Percentiles rank a stretch among this genome's conserved stretches.
Evolutionary conservation across 352 stramenopile genomes (phyloP).

Genomic region (Globisporangium nunn): DNA sequence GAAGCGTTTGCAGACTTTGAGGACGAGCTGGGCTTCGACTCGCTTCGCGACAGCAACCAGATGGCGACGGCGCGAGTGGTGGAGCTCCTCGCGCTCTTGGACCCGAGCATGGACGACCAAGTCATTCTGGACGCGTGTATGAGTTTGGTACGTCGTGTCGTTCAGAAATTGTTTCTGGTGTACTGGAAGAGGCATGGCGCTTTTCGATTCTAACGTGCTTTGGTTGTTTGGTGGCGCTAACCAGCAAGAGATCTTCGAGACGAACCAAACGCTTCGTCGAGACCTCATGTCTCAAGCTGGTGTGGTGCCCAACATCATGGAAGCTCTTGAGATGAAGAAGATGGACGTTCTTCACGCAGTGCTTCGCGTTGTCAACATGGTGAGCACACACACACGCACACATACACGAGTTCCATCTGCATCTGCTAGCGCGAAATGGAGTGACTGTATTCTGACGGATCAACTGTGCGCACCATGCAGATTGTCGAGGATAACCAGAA

Average conservation of each 20-base stretch:
- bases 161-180: neutral
- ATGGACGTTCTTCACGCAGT: constrained; percentile 81
- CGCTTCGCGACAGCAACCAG: constrained; percentile 61
- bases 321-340: constrained; percentile 90
- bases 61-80: constrained; percentile 71
- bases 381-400: constrained; percentile 10
- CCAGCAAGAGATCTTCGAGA: constrained; percentile 73
- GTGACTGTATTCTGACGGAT: neutral
- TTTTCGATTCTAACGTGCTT: neutral
- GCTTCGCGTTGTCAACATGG: constrained; percentile 83
- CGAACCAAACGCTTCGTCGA: constrained; percentile 58
- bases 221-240: neutral
- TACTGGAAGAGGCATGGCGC: neutral
- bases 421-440: neutral
- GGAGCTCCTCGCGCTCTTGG: constrained; percentile 65
- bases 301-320: constrained; percentile 90
- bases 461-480: constrained; percentile 13
- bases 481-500: constrained; percentile 88
- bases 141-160: constrained; percentile 34
- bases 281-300: constrained; percentile 89
- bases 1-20: constrained; percentile 62
- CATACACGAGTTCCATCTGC: neutral
- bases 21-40: constrained; percentile 80
- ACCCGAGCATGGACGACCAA: constrained; percentile 84
- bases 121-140: constrained; percentile 77